Evolutionary conservation across 345 rosid species (phyloP).

Genomic region (Eucalyptus cloeziana): DNA sequence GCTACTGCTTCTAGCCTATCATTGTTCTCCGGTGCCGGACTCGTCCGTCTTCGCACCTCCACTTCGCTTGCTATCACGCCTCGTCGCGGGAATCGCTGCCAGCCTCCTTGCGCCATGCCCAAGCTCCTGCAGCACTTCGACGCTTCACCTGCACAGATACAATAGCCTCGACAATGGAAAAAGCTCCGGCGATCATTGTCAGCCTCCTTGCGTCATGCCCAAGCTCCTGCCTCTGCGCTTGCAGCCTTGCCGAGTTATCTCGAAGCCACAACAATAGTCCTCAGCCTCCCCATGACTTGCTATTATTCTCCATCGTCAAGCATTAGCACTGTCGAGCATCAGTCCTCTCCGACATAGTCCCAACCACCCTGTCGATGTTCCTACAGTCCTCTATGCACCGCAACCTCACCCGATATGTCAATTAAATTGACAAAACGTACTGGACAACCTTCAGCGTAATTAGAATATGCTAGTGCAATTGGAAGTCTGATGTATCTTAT

Average conservation of each 20-base stretch:
- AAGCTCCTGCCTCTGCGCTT: background rate
- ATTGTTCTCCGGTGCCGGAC: background rate
- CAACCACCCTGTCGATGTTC: background rate
- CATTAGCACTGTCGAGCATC: background rate
- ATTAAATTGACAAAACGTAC: background rate
- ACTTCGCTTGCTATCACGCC: background rate
- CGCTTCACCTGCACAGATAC: background rate
- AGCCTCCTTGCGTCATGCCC: background rate
- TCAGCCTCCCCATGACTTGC: background rate
- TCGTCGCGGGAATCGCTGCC: background rate
- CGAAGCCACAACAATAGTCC: background rate
- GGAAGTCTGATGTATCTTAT: background rate
- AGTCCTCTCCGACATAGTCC: background rate
- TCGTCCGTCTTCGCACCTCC: background rate
- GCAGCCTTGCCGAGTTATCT: background rate
- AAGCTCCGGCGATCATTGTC: background rate
- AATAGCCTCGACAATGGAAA: background rate
- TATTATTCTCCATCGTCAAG: background rate
- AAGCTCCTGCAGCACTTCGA: background rate
- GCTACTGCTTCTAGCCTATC: background rate
- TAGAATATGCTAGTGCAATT: background rate
- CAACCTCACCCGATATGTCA: background rate
- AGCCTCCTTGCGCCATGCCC: background rate
- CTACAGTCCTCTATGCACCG: background rate
- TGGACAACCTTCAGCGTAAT: rapidly evolving